Base-by-base conservation (phyloP, 108 stramenopile genomes). In the Nitzschia sp. region DNA sequence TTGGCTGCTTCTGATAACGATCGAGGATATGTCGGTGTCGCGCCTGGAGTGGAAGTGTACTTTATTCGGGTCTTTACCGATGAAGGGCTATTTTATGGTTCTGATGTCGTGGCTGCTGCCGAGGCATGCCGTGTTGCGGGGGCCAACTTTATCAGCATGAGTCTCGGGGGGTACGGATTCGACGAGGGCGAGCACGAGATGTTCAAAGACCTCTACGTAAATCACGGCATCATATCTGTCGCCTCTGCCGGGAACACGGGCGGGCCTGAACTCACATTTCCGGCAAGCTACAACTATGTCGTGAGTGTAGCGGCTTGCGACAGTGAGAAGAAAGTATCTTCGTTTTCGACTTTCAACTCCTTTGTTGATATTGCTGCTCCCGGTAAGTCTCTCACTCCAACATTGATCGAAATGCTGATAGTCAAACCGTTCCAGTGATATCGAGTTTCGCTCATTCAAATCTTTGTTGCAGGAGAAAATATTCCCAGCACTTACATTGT, bases 181-280 rank as follows among this genome's bases (percentile, higher is more conserved):
- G 31, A 63, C 26, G 38, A 45, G 32, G 41, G 62, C 44, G 53
- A 79, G 28, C 53, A 73, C n/a, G 46, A 58, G 29, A 46, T 62
- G 34, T 84, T 77, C 33, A 26, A 61, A 25, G 30, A 68, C 13
- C 34, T 76, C 8, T 70, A 80, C 34, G 67, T 79, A n/a, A 53
- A 75, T 16, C 34, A 70, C 5, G 82, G 78, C 6, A 80, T 88
- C 16, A 30, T 85, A 0, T 23, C 80, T 16, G 58, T 88, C 45
- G 87, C 81, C 13, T 82, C 87, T 0, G 78, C 84, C 4, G 87
- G 87, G 4, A 88, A 88, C 71, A 67, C 50, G 29, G 84, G 84
- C 9, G 56, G 53, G 16, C 47, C 57, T 38, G 23, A 45, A 4
- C 33, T 41, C 3, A 38, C 58, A 13, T 88, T 84, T 68, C 87